Conservation (phyloP, 148 eudicot genomes). For the Cornus suecica region DNA sequence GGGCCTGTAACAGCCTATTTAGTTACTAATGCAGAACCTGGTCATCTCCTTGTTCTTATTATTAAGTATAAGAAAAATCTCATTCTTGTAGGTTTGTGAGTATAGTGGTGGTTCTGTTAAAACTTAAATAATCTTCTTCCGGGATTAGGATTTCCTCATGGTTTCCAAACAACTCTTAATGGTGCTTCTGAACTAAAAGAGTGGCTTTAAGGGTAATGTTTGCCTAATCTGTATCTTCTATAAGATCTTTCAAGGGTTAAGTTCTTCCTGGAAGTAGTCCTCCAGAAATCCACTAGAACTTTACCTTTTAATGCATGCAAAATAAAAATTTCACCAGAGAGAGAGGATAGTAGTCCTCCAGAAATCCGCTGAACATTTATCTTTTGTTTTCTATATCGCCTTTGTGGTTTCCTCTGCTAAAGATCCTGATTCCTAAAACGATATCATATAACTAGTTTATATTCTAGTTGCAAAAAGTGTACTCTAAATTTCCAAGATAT, state of each 20-base stretch:
- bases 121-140: neutral
- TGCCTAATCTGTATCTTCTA: too few species aligned
- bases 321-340: neutral
- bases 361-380: neutral
- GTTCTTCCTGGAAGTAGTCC: too few species aligned
- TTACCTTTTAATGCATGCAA: neutral
- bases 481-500: neutral
- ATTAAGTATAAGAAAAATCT: neutral
- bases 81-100: neutral
- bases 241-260: too few species aligned
- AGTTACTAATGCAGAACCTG: neutral
- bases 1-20: neutral
- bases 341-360: too few species aligned
- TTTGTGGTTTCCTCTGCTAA: neutral
- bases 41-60: neutral
- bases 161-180: neutral
- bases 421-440: neutral
- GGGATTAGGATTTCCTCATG: neutral
- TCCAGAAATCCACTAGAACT: neutral
- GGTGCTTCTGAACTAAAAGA: neutral
- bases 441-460: too few species aligned
- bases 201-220: too few species aligned
- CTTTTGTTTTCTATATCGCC: neutral
- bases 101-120: neutral
- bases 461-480: too few species aligned